A percentile compares a stretch with the other conserved stretches of the same genome.
Conservation (phyloP, 2,329 filamentous ascomycete genomes). For the Leptodontidium sp. region DNA sequence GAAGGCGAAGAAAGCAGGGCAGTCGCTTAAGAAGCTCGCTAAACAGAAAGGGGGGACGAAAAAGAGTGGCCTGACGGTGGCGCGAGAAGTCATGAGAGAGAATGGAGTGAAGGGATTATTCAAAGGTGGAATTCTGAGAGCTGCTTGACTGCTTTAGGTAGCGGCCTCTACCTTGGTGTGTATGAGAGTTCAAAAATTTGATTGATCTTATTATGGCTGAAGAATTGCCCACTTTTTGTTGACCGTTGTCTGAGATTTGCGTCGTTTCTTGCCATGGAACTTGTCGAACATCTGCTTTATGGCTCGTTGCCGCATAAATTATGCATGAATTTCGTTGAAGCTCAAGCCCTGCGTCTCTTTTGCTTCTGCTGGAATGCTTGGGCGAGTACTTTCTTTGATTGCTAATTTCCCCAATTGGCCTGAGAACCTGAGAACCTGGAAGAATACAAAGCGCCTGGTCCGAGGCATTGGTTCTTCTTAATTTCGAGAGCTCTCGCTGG, state of each 20-base stretch:
- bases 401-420: too few relatives aligned
- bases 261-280: background rate
- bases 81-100: constrained; percentile 69
- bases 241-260: background rate
- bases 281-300: too few relatives aligned
- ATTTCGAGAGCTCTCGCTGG: too few relatives aligned
- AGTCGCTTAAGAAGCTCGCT: constrained; percentile 38
- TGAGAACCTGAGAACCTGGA: too few relatives aligned
- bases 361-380: too few relatives aligned
- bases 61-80: constrained; percentile 64
- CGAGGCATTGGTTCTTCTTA: too few relatives aligned
- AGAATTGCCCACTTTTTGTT: background rate
- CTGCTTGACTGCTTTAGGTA: constrained; percentile 81
- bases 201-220: background rate
- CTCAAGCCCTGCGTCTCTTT: too few relatives aligned
- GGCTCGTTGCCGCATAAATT: too few relatives aligned
- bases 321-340: too few relatives aligned
- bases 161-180: constrained; percentile 83
- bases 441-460: too few relatives aligned
- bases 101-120: constrained; percentile 79
- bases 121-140: constrained; percentile 76
- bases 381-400: too few relatives aligned
- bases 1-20: constrained; percentile 40
- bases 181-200: constrained; percentile 77
- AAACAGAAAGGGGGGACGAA: constrained; percentile 46